Percentiles rank a stretch among this genome's conserved stretches.
These are phyloP conservation scores for Epichloe typhina DNA, from an alignment of 2,329 filamentous ascomycete species.

Conservation along the genomic window DNA sequence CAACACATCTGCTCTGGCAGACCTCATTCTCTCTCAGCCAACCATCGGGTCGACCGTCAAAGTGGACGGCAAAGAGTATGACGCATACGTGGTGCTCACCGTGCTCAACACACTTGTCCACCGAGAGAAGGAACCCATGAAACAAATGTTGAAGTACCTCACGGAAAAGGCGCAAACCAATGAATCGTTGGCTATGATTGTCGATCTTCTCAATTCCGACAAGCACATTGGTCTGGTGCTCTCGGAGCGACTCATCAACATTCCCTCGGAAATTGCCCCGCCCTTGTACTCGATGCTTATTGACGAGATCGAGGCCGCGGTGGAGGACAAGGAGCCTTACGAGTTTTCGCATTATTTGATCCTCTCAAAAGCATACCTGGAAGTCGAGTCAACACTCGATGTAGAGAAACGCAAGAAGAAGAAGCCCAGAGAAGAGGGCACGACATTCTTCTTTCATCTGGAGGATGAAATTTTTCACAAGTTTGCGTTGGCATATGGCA, in stretches of 20 bases:
- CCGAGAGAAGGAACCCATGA: conserved; percentile 58
- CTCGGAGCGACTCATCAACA: conserved; percentile 91
- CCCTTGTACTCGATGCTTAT: conserved; percentile 91
- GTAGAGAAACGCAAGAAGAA: conserved; percentile 47
- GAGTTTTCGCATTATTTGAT: conserved; percentile 88
- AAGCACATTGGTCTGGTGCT: conserved; percentile 70
- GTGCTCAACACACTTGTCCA: conserved; percentile 74
- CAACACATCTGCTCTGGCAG: conserved; percentile 74
- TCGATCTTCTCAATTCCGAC: conserved; percentile 37
- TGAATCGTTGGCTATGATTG: conserved; percentile 41
- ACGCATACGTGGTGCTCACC: conserved; percentile 86
- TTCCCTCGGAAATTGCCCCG: conserved; percentile 77
- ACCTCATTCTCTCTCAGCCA: conserved; percentile 77
- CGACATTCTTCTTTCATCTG: conserved; percentile 83
- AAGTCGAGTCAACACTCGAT: conserved; percentile 71
- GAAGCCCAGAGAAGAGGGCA: conserved; percentile 46
- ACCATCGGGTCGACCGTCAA: conserved; percentile 90
- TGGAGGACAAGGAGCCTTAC: conserved; percentile 86
- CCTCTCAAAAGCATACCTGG: conserved; percentile 81
- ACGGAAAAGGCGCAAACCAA: conserved; percentile 39
- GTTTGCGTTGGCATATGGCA: conserved; percentile 56
- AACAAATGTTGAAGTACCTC: conserved; percentile 61
- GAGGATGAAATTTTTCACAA: conserved; percentile 84
- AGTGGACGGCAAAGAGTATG: conserved; percentile 85
- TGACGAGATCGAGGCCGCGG: conserved; percentile 78